phyloP scores from a whole-genome alignment of 2,329 filamentous ascomycete species.

The Colletotrichum sp. region DNA sequence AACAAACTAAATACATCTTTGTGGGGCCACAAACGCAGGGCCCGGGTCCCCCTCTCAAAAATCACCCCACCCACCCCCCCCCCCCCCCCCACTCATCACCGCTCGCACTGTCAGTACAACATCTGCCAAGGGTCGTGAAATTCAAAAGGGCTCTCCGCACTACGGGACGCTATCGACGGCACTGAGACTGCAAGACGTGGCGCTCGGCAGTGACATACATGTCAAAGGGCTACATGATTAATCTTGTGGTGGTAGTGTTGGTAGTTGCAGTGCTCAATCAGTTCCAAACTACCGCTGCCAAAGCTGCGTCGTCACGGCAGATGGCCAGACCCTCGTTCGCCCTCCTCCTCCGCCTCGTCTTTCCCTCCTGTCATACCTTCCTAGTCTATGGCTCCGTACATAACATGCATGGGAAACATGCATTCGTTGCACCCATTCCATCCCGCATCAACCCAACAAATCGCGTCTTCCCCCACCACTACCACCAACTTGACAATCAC shows the following conservation, averaged over 20 bases:
- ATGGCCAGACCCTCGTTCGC: not conserved
- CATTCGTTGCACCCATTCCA: not conserved
- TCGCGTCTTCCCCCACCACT: not conserved
- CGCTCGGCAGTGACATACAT: not conserved
- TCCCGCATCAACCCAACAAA: not conserved
- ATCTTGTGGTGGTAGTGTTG: not conserved
- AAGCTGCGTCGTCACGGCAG: not conserved
- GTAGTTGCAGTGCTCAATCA: not conserved
- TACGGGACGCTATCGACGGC: not conserved
- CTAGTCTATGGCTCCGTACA: not conserved
- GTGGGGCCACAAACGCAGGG: too few relatives aligned
- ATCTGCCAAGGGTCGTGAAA: not conserved
- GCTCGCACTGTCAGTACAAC: not conserved
- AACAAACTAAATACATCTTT: too few relatives aligned
- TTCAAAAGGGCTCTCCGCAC: not conserved
- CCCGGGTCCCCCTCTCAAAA: too few relatives aligned
- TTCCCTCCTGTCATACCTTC: not conserved
- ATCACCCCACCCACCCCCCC: too few relatives aligned
- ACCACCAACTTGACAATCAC: not conserved
- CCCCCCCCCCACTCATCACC: not conserved
- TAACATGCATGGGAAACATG: not conserved
- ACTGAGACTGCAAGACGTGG: not conserved
- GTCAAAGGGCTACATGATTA: not conserved
- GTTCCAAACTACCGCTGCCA: not conserved
- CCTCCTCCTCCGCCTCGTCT: too few relatives aligned